Percentiles rank a stretch among this genome's conserved stretches.
Conservation (phyloP, 83 land plant genomes). For the Picea abies region DNA sequence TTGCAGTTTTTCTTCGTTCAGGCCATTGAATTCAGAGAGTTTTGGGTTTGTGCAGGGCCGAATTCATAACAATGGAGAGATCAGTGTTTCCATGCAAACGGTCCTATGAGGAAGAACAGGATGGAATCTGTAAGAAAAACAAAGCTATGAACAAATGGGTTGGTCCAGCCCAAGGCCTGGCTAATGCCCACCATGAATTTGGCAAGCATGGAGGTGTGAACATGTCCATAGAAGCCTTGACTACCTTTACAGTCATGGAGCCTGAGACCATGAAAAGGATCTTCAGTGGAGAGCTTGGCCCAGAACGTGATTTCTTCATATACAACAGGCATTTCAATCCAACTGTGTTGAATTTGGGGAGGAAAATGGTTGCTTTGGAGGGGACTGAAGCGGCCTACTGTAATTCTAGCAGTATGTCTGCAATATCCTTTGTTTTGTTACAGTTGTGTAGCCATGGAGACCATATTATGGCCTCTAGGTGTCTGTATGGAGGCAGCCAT, state of each 20-base stretch:
- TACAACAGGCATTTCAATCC: conserved; percentile 98
- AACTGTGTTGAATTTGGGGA: conserved; percentile 77
- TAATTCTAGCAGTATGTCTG: conserved; percentile 94
- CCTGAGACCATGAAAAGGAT: conserved; percentile 85
- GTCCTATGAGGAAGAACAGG: background rate
- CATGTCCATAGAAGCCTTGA: no score
- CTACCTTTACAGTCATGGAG: conserved; percentile 98
- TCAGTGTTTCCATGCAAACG: conserved; percentile 1
- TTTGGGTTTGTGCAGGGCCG: no score
- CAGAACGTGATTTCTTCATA: conserved; percentile 88
- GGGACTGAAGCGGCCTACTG: conserved; percentile 98
- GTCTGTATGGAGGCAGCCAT: conserved; percentile 93
- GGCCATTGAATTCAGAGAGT: no score
- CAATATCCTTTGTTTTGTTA: conserved; percentile 73
- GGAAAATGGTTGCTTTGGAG: conserved; percentile 92
- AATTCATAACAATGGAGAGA: background rate
- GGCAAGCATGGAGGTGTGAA: conserved; percentile 99
- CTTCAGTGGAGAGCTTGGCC: conserved; percentile 90
- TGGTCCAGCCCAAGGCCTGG: conserved; percentile 80
- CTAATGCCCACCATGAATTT: conserved; percentile 79
- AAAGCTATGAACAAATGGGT: conserved; percentile 16
- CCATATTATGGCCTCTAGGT: conserved; percentile 77
- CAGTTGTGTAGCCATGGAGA: conserved; percentile 78
- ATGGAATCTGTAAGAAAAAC: background rate
- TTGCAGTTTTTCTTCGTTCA: no score